Evolutionary conservation across 768 basidiomycete genomes (phyloP).

Genomic region (Mrakia hoshinonis): DNA sequence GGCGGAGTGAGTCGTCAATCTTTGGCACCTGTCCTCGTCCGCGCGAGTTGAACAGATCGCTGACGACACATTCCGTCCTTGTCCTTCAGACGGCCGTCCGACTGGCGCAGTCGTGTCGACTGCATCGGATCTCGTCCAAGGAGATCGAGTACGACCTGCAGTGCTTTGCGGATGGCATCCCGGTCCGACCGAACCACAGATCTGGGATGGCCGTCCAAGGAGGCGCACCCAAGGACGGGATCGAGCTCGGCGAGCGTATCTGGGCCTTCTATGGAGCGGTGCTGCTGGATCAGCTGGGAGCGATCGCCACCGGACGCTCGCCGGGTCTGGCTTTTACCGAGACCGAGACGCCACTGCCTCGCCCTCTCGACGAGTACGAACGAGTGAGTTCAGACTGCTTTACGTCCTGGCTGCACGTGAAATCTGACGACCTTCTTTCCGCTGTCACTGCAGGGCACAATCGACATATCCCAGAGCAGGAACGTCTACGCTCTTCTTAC

Average conservation of each 20-base stretch:
- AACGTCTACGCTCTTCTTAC: neutral
- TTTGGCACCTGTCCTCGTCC: too few species aligned
- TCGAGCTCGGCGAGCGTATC: neutral
- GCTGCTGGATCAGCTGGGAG: neutral
- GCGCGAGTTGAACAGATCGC: neutral
- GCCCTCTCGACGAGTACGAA: neutral
- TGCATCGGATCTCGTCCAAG: neutral
- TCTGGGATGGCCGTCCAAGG: neutral
- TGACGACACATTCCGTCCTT: neutral
- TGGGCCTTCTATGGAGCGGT: neutral
- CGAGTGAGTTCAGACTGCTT: neutral
- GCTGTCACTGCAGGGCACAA: neutral
- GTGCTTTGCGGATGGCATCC: neutral
- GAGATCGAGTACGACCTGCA: neutral
- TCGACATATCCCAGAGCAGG: neutral
- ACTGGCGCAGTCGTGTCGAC: neutral
- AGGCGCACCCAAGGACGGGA: neutral
- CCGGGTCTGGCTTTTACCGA: neutral
- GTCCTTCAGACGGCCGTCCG: neutral
- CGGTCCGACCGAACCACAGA: neutral
- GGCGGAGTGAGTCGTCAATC: neutral
- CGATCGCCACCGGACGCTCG: neutral
- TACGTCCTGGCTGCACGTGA: neutral
- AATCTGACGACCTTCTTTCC: neutral
- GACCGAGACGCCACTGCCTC: neutral